A percentile compares a stretch with the other conserved stretches of the same genome.
phyloP scores from a whole-genome alignment of 202 grass and related monocot genomes.

The Saccharum hybrid region DNA sequence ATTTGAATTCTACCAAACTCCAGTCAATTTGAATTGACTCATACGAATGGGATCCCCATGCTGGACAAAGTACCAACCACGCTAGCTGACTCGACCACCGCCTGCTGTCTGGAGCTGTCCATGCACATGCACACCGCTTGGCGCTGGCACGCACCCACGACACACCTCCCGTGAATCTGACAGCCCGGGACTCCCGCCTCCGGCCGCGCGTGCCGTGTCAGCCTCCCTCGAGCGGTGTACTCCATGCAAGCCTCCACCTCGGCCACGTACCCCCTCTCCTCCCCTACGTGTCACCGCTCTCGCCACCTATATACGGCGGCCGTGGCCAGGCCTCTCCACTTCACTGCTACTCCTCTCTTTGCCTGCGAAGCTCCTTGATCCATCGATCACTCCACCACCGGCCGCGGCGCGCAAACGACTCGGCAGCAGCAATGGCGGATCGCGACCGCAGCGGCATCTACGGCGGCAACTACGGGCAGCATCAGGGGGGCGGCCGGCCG shows the following conservation, averaged over 20 bases:
- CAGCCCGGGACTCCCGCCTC: conserved; percentile 11
- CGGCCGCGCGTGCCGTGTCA: conserved; percentile 37
- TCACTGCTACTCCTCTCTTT: background rate
- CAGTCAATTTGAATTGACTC: too few relatives aligned
- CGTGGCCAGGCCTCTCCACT: background rate
- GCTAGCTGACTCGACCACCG: background rate
- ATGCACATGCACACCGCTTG: background rate
- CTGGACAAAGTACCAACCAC: too few relatives aligned
- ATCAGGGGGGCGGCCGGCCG: conserved; percentile 22
- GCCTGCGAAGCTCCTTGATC: background rate
- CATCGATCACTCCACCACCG: background rate
- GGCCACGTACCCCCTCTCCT: conserved; percentile 58
- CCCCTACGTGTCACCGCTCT: conserved; percentile 68
- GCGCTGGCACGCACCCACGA: conserved; percentile 39
- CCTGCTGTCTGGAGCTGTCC: conserved; percentile 21
- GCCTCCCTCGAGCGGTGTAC: conserved; percentile 38
- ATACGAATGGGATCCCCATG: too few relatives aligned
- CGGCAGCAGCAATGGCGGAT: conserved; percentile 49
- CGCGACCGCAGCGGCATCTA: conserved; percentile 41
- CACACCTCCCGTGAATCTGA: background rate
- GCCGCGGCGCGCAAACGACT: background rate
- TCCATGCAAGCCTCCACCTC: conserved; percentile 51
- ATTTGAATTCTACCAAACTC: too few relatives aligned
- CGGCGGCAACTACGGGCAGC: background rate
- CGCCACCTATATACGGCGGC: conserved; percentile 45